Base-by-base conservation (phyloP, 1,284 basidiomycete species). In the Heterobasidion parviporum region DNA sequence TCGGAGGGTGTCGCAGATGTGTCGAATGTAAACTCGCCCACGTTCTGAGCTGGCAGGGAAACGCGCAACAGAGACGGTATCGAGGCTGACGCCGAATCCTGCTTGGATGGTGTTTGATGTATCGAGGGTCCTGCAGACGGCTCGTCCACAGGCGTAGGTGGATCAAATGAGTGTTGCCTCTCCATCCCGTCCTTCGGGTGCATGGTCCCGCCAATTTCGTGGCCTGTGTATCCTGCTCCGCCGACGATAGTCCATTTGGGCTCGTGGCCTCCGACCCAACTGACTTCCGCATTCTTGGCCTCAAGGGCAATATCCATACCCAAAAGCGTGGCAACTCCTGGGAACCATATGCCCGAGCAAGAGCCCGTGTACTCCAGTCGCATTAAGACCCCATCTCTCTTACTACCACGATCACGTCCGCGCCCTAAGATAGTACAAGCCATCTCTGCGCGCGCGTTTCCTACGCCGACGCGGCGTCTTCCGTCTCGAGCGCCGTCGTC, bases 271-370 rank as follows among this genome's bases (percentile, higher is more conserved):
- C 76, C 69, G 4, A 78, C 74, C 89, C 89, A 92, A 6, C 69
- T 67, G 18, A 89, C 74, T 55, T 87, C 83, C 34, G 80, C 83
- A 35, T 81, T 81, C 62, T 83, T 83, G 15, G 79, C 76, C 58
- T 85, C 82, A 14, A 92, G 72, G 12, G 78, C 78, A 26, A 89
- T 74, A 61, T 91, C 89, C 74, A 92, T 73, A 7, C 85, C 89
- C n/a, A 92, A 73, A 60, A 88, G 72, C 1, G 86, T 90, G 2
- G 89, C 89, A 10, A 90, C 88, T 6, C 88, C 89, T 50, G 87
- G 83, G 64, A 83, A 89, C 84, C 85, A 89, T 32, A 92, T 70
- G 9, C 84, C 85, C 59, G 80, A 81, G 67, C 87, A 91, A 1
- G 79, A 77, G 35, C 78, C 87, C 59, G 82, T 83, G 66, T 88